Percentiles rank a stretch among this genome's conserved stretches.
Evolutionary conservation across 2,329 filamentous ascomycete genomes (phyloP).

Genomic region (Aphanocladium album): DNA sequence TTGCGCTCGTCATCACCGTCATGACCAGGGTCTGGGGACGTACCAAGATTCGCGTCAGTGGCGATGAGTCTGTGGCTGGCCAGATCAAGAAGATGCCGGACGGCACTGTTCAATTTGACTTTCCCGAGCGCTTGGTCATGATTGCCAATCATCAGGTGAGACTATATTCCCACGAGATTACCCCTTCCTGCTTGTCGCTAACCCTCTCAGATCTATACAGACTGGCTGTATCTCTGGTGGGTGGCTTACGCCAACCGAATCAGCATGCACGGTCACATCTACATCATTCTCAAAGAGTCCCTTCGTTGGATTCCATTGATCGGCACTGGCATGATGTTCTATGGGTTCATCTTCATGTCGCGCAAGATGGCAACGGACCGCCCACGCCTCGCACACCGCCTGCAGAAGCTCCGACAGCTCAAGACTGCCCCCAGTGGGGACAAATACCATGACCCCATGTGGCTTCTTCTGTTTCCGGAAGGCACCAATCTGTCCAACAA

Average conservation of each 20-base stretch:
- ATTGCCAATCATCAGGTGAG: conserved; percentile 78
- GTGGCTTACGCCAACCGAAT: conserved; percentile 74
- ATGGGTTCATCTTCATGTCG: conserved; percentile 88
- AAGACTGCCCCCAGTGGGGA: conserved; percentile 50
- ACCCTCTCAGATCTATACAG: conserved; percentile 64
- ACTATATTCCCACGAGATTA: not conserved
- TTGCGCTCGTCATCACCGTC: conserved; percentile 71
- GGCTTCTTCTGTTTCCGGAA: conserved; percentile 83
- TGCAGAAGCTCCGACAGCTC: conserved; percentile 61
- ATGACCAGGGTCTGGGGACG: conserved; percentile 88
- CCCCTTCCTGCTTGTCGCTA: conserved; percentile 18
- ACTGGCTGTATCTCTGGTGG: conserved; percentile 94
- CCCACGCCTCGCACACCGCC: conserved; percentile 66
- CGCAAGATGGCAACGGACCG: conserved; percentile 80
- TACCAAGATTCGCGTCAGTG: conserved; percentile 75
- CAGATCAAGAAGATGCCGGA: conserved; percentile 67
- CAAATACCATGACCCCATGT: conserved; percentile 71
- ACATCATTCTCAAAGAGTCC: conserved; percentile 87
- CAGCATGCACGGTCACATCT: conserved; percentile 77
- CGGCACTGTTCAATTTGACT: conserved; percentile 70
- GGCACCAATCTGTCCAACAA: conserved; percentile 75
- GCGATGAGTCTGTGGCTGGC: conserved; percentile 71
- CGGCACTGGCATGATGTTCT: conserved; percentile 78
- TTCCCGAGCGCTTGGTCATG: conserved; percentile 75
- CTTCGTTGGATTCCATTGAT: conserved; percentile 76